Evolutionary conservation across 2,329 filamentous ascomycete species (phyloP).

Genomic region (Neofusicoccum sp.): DNA sequence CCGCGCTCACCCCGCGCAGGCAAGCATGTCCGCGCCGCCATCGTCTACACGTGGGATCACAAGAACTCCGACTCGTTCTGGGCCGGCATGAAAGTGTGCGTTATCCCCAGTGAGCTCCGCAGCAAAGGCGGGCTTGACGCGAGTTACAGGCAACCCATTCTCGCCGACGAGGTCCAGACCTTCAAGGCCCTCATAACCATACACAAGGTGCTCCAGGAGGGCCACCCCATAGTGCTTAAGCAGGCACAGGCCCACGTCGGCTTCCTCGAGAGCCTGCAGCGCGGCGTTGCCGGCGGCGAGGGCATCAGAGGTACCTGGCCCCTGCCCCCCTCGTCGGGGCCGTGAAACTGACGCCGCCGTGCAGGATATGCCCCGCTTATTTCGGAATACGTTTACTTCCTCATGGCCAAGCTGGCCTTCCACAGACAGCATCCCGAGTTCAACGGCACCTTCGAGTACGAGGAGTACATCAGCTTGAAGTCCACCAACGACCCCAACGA

Average conservation of each 20-base stretch:
- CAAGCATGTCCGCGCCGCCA: conserved; percentile 97
- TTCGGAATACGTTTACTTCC: conserved; percentile 93
- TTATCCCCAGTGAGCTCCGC: conserved; percentile 7
- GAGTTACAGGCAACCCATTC: conserved; percentile 78
- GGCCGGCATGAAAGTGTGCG: conserved; percentile 95
- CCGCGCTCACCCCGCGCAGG: conserved; percentile 48
- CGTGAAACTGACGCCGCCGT: background rate
- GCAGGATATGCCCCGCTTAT: conserved; percentile 84
- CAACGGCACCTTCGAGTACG: conserved; percentile 98
- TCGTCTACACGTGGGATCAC: conserved; percentile 99
- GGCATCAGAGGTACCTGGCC: conserved; percentile 70
- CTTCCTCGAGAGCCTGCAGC: conserved; percentile 91
- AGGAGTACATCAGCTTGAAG: conserved; percentile 97
- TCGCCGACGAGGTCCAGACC: conserved; percentile 97
- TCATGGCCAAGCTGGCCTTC: conserved; percentile 93
- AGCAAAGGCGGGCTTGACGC: conserved; percentile 16
- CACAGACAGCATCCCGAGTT: conserved; percentile 97
- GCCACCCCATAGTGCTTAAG: conserved; percentile 81
- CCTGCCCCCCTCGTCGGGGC: background rate
- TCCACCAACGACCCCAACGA: conserved; percentile 99
- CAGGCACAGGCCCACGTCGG: conserved; percentile 86
- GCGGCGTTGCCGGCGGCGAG: conserved; percentile 75
- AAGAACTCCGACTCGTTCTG: conserved; percentile 94
- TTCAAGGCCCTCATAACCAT: conserved; percentile 98
- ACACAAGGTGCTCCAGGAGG: conserved; percentile 97